These are phyloP conservation scores for Fusarium pseudoanthophilum DNA, from an alignment of 2,329 filamentous ascomycete species.

Conservation along the genomic window DNA sequence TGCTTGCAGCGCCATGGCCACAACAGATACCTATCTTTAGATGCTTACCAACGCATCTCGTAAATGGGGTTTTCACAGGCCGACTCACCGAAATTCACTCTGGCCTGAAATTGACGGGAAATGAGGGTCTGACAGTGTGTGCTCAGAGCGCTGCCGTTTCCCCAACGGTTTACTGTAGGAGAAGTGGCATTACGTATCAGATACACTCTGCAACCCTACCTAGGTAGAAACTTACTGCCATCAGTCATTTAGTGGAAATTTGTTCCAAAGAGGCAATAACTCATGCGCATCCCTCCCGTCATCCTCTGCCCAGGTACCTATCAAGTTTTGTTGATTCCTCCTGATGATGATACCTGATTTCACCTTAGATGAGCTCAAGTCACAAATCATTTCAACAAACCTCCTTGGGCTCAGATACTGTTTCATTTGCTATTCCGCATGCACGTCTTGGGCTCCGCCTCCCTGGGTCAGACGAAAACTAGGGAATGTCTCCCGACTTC, in stretches of 20 bases:
- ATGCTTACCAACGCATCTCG: background rate
- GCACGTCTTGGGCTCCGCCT: conserved; percentile 22
- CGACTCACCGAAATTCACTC: conserved; percentile 26
- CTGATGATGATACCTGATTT: conserved; percentile 14
- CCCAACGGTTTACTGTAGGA: conserved; percentile 26
- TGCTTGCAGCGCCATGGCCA: conserved; percentile 13
- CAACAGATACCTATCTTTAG: conserved; percentile 20
- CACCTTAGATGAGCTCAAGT: background rate
- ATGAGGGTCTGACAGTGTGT: conserved; percentile 23
- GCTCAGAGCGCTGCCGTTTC: conserved; percentile 11
- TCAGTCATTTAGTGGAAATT: conserved; percentile 21
- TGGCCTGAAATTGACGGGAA: conserved; percentile 10
- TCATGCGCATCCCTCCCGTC: conserved; percentile 15
- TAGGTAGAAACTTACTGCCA: conserved; percentile 8
- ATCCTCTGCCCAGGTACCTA: background rate
- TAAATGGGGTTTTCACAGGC: conserved; percentile 16
- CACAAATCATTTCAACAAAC: conserved; percentile 4
- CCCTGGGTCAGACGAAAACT: conserved; percentile 39
- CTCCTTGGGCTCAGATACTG: conserved; percentile 4
- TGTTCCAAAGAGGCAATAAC: conserved; percentile 18
- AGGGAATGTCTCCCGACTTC: conserved; percentile 39
- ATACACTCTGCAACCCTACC: conserved; percentile 1
- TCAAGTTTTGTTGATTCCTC: conserved; percentile 6
- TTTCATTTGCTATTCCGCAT: conserved; percentile 25
- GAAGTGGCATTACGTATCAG: conserved; percentile 27